Evolutionary conservation across 2,329 filamentous ascomycete genomes (phyloP), one percentile per base, ranked within the genome.

Genomic region (Microsporum audouinii): DNA sequence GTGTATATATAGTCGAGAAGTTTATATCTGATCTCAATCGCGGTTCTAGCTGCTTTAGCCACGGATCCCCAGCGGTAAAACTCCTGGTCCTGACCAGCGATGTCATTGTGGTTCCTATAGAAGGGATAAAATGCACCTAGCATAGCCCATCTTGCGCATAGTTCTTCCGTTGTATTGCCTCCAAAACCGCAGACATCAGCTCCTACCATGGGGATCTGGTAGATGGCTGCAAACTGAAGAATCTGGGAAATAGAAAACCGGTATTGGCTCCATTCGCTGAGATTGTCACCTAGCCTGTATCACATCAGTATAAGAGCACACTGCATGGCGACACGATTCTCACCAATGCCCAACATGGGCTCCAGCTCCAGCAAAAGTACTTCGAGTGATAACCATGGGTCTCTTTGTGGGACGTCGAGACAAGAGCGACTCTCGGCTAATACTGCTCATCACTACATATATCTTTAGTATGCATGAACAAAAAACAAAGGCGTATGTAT

Each of bases 1-100:
- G 88, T 91, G 77, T 92, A 91, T 63, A 89, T 79, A 74, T 91
- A 91, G 68, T 91, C 88, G 10, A 91, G 78, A n/a, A 91, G 77
- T 36, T 82, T 80, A 75, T 91, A 91, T n/a, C 88, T 82, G 56
- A 85, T 84, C 34, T 81, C 80, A 66, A 91, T 89, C 17, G 84
- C 86, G 62, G 83, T 85, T 60, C 80, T 81, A 0, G 87, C 87
- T 0, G 86, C 85, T 6, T 79, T 74, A 0, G 86, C 78, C 3
- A 88, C 86, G 1, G 77, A 73, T 0, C 78, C 74, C 85, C 86
- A 91, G 53, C 77, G 80, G 72, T 91, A 92, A 71, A 88, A 87
- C 69, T 91, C 88, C 68, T 91, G 88, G 0, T 77, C 70, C n/a
- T 81, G 77, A 2, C 72, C 71, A 36, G 73, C 71, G 47, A 79